phyloP scores from a whole-genome alignment of 129 eudicot genomes.

The Calendula officinalis region DNA sequence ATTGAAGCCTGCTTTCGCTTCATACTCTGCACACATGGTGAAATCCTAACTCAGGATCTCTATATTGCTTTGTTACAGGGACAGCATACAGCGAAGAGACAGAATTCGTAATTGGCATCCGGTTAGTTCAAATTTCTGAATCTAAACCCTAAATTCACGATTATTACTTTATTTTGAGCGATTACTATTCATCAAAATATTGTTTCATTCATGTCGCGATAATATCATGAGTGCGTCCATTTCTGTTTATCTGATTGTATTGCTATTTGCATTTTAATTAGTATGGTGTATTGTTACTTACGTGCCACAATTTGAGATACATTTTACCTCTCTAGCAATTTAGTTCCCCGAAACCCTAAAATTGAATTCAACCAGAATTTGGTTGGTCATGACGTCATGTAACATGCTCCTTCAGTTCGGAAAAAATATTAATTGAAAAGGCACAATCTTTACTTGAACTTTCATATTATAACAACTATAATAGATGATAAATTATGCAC shows the following conservation, averaged over 20 bases:
- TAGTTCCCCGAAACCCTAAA: neutral
- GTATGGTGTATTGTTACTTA: neutral
- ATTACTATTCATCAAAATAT: neutral
- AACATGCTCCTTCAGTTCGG: neutral
- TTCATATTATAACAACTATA: neutral
- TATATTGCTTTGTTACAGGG: constrained; percentile 1
- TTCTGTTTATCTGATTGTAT: constrained; percentile 11
- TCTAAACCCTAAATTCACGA: neutral
- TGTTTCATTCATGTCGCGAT: neutral
- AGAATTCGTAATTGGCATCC: neutral
- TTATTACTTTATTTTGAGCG: neutral
- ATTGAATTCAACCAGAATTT: neutral
- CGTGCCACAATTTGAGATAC: constrained; percentile 5
- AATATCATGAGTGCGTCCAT: neutral
- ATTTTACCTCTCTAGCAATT: neutral
- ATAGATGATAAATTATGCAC: neutral
- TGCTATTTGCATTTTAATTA: neutral
- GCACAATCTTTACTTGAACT: neutral
- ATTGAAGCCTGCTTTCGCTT: neutral
- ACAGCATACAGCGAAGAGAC: neutral
- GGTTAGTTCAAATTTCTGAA: constrained; percentile 16
- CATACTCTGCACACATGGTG: neutral
- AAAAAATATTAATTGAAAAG: neutral
- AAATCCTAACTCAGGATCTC: constrained; percentile 21
- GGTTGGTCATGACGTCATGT: neutral